These are phyloP conservation scores for Zymoseptoria passerinii DNA, from an alignment of 2,329 filamentous ascomycete genomes.

Conservation along the genomic window DNA sequence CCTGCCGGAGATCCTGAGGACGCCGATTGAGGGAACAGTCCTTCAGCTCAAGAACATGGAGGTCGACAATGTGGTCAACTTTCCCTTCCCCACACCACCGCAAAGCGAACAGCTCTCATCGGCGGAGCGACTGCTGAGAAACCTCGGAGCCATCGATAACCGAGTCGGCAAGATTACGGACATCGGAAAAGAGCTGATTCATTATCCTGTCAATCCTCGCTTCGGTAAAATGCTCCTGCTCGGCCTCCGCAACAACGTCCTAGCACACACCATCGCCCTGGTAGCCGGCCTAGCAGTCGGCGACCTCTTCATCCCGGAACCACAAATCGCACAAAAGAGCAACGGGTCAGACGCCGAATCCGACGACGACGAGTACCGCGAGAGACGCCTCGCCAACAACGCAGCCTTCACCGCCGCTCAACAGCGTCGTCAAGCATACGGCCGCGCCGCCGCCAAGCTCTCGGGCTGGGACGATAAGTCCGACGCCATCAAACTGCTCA, in stretches of 20 bases:
- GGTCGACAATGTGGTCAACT: conserved; percentile 80
- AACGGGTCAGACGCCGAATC: conserved; percentile 31
- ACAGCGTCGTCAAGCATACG: conserved; percentile 55
- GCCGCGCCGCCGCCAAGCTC: conserved; percentile 68
- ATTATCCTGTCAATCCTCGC: conserved; percentile 82
- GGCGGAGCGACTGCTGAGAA: conserved; percentile 77
- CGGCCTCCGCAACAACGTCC: conserved; percentile 71
- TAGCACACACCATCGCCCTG: conserved; percentile 78
- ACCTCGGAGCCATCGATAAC: conserved; percentile 69
- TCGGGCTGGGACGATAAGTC: conserved; percentile 72
- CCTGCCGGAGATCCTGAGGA: conserved; percentile 79
- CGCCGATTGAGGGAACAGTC: conserved; percentile 82
- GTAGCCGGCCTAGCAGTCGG: conserved; percentile 83
- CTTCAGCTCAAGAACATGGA: conserved; percentile 93
- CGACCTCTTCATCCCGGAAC: conserved; percentile 78
- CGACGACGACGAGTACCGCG: conserved; percentile 26
- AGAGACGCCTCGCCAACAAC: conserved; percentile 49
- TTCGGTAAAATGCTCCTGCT: conserved; percentile 89
- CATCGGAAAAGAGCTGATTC: conserved; percentile 70
- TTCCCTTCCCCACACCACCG: conserved; percentile 90
- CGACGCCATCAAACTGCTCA: conserved; percentile 84
- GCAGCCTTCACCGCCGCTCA: conserved; percentile 53
- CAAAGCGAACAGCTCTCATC: conserved; percentile 66
- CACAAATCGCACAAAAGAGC: conserved; percentile 52
- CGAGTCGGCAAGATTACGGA: conserved; percentile 64